Percentiles rank a stretch among this genome's conserved stretches.
These are phyloP conservation scores for Lecanicillium sp. DNA, from an alignment of 2,329 filamentous ascomycete species.

Conservation along the genomic window DNA sequence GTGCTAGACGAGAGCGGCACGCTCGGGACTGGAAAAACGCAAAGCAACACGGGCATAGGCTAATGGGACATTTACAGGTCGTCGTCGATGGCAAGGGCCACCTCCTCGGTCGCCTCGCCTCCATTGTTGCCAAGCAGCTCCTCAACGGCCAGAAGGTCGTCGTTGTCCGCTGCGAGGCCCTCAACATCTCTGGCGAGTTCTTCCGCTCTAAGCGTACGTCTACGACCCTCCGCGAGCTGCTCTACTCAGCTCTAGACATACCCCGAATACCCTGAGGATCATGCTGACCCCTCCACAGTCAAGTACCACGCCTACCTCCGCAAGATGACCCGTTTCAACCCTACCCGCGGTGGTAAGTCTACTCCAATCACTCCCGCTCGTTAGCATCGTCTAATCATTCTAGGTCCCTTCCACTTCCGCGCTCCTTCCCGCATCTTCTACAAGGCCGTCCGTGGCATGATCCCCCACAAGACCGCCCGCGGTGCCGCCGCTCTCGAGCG, in stretches of 20 bases:
- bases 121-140: slow-evolving; percentile 97
- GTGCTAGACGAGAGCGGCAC: neutral
- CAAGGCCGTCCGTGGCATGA: slow-evolving; percentile 99
- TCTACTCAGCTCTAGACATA: too few relatives aligned
- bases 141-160: slow-evolving; percentile 99
- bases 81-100: slow-evolving; percentile 99
- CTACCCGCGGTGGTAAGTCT: slow-evolving; percentile 86
- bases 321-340: slow-evolving; percentile 99
- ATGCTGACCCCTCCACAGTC: slow-evolving; percentile 62
- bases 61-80: slow-evolving; percentile 52
- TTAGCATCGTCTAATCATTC: slow-evolving; percentile 28
- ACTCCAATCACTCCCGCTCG: slow-evolving; percentile 22
- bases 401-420: slow-evolving; percentile 99
- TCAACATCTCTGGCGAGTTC: slow-evolving; percentile 99
- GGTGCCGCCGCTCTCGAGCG: slow-evolving; percentile 94
- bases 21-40: neutral
- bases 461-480: slow-evolving; percentile 99
- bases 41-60: slow-evolving; percentile 16
- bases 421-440: slow-evolving; percentile 99
- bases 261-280: too few relatives aligned
- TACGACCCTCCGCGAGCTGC: slow-evolving; percentile 16
- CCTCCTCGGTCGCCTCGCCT: slow-evolving; percentile 97
- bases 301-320: slow-evolving; percentile 99
- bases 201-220: slow-evolving; percentile 99
- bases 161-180: slow-evolving; percentile 94